Evolutionary conservation across 495 filamentous ascomycete species (phyloP), one percentile per base, ranked within the genome.

Genomic region (Umbilicaria muhlenbergii): DNA sequence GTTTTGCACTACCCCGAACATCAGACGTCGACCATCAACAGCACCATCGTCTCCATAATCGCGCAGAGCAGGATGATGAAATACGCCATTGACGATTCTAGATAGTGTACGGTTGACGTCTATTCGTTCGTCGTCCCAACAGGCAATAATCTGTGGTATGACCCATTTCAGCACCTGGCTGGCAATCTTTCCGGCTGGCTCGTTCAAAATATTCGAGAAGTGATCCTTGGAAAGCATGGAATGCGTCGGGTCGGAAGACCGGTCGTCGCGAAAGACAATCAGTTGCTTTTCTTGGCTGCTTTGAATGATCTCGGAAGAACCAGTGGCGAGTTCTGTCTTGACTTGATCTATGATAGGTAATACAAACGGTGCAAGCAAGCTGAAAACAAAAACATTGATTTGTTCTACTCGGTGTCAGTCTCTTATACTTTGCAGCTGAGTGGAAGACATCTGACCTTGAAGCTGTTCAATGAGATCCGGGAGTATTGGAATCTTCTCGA

Each of bases 181-280:
- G 21, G 87, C 86, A 45, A 87, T 70, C 47, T 79, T 81, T 28
- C 87, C 87, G 13, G 85, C 87, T 18, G 85, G 76, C 57, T 92
- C 86, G 56, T 94, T 94, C 40, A 94, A 75, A 16, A 86, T 63
- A 52, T 86, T 86, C 37, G 79, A 79, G 58, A 92, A 94, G 56
- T 94, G 86, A 52, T 93, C 87, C 66, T 94, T 94, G 36, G 83
- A 83, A 15, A 94, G 72, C 87, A 94, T 94, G n/a, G 81, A 87
- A 58, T 94, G 87, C 10, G 87, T 94, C 7, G 87, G 87, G 54
- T 94, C 78, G 16, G 74, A 73, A 39, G 59, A 80, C 33, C 65
- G 36, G 48, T 88, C 78, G 50, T 94, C 78, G n/a, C 80, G 53
- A 60, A 92, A 94, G 21, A 94, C 85, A 42, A 86, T 72, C 49